Conservation (phyloP, 352 stramenopile species). For the Phytophthora lateralis region DNA sequence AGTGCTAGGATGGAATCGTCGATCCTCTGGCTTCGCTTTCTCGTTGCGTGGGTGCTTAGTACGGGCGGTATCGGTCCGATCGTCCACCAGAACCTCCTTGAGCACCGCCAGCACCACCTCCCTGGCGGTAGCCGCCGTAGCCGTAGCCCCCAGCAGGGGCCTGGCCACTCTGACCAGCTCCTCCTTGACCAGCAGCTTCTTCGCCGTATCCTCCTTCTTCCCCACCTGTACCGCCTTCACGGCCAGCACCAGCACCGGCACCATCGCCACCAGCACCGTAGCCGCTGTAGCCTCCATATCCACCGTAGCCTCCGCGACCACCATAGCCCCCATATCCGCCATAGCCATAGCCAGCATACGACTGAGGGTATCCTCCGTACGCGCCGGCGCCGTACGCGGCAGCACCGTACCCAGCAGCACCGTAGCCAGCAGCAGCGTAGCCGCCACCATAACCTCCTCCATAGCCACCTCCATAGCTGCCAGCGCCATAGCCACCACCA, state of each 20-base stretch:
- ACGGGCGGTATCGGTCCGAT: constrained; percentile 86
- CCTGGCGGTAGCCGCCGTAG: constrained; percentile 64
- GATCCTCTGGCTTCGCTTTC: constrained; percentile 20
- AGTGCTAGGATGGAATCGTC: constrained; percentile 11
- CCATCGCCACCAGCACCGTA: constrained; percentile 33
- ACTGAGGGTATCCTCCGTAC: constrained; percentile 43
- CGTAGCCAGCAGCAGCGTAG: constrained; percentile 40
- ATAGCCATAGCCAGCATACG: constrained; percentile 46
- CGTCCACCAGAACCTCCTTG: constrained; percentile 65
- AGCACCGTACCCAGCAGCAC: constrained; percentile 36
- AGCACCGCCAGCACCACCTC: constrained; percentile 44
- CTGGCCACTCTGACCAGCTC: constrained; percentile 15
- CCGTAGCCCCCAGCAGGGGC: constrained; percentile 32
- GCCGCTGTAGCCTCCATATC: constrained; percentile 34
- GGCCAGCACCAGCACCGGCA: constrained; percentile 16
- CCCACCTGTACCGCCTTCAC: constrained; percentile 35
- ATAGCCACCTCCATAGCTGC: constrained; percentile 39
- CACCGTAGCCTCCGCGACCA: constrained; percentile 44
- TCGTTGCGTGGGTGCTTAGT: constrained; percentile 50
- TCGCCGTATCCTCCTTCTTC: constrained; percentile 42
- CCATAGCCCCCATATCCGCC: constrained; percentile 51
- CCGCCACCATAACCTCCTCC: constrained; percentile 34
- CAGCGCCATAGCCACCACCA: constrained; percentile 30
- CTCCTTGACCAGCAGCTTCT: constrained; percentile 30
- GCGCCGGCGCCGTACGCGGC: constrained; percentile 36